Evolutionary conservation across 2,329 filamentous ascomycete species (phyloP).

Genomic region (Ampelomyces quisqualis): DNA sequence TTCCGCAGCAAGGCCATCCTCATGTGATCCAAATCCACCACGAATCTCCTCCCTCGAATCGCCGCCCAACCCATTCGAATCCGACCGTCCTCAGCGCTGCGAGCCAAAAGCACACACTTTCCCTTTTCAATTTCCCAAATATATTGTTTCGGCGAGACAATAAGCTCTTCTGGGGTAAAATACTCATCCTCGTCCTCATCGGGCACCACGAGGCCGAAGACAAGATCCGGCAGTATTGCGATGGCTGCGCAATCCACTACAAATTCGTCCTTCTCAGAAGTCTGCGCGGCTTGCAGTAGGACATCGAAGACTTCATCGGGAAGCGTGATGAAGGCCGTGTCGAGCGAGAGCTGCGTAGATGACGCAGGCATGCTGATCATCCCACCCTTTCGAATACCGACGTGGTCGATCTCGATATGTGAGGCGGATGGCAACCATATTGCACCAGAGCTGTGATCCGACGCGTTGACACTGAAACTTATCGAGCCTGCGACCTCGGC

Average conservation of each 20-base stretch:
- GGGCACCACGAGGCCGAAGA: constrained; percentile 11
- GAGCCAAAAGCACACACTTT: constrained; percentile 15
- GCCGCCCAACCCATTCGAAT: constrained; percentile 22
- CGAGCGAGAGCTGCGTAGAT: constrained; percentile 11
- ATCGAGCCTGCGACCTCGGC: constrained; percentile 1
- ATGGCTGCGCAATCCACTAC: constrained; percentile 15
- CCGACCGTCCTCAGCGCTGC: constrained; percentile 4
- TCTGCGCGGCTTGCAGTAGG: constrained; percentile 15
- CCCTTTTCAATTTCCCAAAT: constrained; percentile 10
- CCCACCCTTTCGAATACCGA: constrained; percentile 19
- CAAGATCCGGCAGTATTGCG: constrained; percentile 16
- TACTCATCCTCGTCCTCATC: constrained; percentile 7
- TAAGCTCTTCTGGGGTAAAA: constrained; percentile 5
- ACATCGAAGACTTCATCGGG: constrained; percentile 18
- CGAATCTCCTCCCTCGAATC: constrained; percentile 14
- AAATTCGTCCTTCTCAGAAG: constrained; percentile 5
- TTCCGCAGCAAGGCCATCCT: constrained; percentile 12
- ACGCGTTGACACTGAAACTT: constrained; percentile 1
- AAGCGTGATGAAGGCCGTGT: constrained; percentile 15
- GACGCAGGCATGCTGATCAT: constrained; percentile 12
- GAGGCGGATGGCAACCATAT: neutral
- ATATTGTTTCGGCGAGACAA: constrained; percentile 21
- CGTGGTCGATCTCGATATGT: constrained; percentile 9
- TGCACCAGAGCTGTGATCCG: neutral
- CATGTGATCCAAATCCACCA: constrained; percentile 15